Evolutionary conservation across 208 protist species (phyloP).

Genomic region (Leishmania tarentolae): DNA sequence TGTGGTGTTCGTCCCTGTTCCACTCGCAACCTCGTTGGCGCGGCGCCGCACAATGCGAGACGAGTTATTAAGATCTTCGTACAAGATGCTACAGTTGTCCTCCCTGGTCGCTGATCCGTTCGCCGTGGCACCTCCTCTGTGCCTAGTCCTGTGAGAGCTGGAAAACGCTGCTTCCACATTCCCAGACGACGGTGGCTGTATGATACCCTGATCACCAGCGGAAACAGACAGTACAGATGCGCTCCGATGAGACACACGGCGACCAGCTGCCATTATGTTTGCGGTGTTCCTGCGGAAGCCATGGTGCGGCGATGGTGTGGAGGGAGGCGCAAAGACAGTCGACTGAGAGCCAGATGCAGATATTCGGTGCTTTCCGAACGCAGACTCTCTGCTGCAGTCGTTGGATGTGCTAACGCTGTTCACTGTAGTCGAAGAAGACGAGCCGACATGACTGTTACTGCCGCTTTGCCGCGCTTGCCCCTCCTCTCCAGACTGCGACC

Average conservation of each 20-base stretch:
- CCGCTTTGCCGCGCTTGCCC: conserved; percentile 4
- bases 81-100: background rate
- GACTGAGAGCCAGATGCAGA: conserved; percentile 9
- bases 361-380: background rate
- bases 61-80: background rate
- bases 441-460: conserved; percentile 6
- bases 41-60: conserved; percentile 7
- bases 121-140: background rate
- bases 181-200: background rate
- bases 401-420: conserved; percentile 11
- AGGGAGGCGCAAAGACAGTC: conserved; percentile 26
- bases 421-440: conserved; percentile 5
- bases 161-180: conserved; percentile 3
- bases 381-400: conserved; percentile 1
- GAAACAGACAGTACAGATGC: conserved; percentile 12
- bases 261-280: conserved; percentile 27
- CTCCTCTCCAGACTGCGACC: conserved; percentile 16
- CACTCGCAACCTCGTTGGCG: background rate
- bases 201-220: background rate
- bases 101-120: background rate
- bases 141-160: background rate
- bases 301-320: conserved; percentile 34
- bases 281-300: conserved; percentile 32
- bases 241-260: conserved; percentile 28
- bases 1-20: background rate